Evolutionary conservation across 2,329 filamentous ascomycete genomes (phyloP).

Genomic region (Fusarium ramigenum): DNA sequence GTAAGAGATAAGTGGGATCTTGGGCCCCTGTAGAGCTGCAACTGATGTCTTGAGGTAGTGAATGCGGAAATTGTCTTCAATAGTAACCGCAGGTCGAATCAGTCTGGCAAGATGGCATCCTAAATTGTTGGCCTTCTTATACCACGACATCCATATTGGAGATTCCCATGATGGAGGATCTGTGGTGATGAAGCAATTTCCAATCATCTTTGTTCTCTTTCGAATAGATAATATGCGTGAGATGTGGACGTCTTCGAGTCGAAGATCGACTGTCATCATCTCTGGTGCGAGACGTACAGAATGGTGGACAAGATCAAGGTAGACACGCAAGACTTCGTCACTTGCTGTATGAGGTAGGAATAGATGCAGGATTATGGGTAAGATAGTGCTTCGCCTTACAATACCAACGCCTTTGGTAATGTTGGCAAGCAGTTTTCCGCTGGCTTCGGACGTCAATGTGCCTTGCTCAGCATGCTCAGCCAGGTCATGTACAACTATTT

Average conservation of each 20-base stretch:
- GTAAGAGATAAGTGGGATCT: slow-evolving; percentile 68
- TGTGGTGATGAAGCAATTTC: slow-evolving; percentile 57
- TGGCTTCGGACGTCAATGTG: slow-evolving; percentile 27
- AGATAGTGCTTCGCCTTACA: slow-evolving; percentile 70
- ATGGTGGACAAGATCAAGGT: slow-evolving; percentile 67
- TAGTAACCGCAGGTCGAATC: slow-evolving; percentile 62
- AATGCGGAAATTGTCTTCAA: slow-evolving; percentile 72
- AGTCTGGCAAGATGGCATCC: slow-evolving; percentile 72
- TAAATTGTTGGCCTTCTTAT: slow-evolving; percentile 64
- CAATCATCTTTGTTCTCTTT: slow-evolving; percentile 70
- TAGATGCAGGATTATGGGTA: slow-evolving; percentile 66
- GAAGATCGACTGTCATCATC: slow-evolving; percentile 69
- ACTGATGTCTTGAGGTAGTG: slow-evolving; percentile 63
- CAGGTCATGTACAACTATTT: slow-evolving; percentile 59
- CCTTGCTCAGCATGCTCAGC: slow-evolving; percentile 23
- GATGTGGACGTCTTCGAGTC: slow-evolving; percentile 62
- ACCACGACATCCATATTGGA: slow-evolving; percentile 63
- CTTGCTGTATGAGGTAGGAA: slow-evolving; percentile 43
- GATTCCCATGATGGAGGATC: slow-evolving; percentile 64
- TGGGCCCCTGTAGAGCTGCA: slow-evolving; percentile 50
- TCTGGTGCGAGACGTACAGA: slow-evolving; percentile 70
- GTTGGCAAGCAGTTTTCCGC: slow-evolving; percentile 52
- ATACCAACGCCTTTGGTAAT: slow-evolving; percentile 68
- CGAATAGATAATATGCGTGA: slow-evolving; percentile 59
- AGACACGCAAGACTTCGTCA: slow-evolving; percentile 47